phyloP scores from a whole-genome alignment of 768 basidiomycete genomes.

The Suillus paluster region DNA sequence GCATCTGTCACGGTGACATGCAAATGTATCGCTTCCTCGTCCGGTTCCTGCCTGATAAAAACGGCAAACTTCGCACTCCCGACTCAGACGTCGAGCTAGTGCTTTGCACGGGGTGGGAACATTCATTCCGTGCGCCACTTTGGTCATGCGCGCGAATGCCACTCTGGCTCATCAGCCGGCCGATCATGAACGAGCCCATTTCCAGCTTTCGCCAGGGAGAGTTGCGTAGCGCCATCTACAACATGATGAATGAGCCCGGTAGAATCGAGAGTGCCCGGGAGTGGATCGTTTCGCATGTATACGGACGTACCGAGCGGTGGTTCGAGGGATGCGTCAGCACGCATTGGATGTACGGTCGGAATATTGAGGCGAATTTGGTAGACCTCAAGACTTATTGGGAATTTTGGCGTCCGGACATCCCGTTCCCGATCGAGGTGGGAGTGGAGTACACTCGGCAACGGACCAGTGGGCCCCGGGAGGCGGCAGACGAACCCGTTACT shows the following conservation, averaged over 20 bases:
- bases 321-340: conserved; percentile 32
- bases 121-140: conserved; percentile 33
- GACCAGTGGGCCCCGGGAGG: neutral
- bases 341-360: conserved; percentile 31
- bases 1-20: conserved; percentile 35
- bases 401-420: conserved; percentile 25
- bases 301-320: conserved; percentile 35
- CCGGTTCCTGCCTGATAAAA: conserved; percentile 17
- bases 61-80: conserved; percentile 14
- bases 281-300: conserved; percentile 35
- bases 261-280: conserved; percentile 18
- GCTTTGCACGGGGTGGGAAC: conserved; percentile 35
- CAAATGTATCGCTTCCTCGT: conserved; percentile 36
- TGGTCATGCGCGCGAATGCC: conserved; percentile 39
- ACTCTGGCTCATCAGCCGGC: conserved; percentile 26
- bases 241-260: conserved; percentile 22
- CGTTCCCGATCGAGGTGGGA: conserved; percentile 23
- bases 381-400: conserved; percentile 30
- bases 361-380: conserved; percentile 26
- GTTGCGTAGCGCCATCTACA: conserved; percentile 25
- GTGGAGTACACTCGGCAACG: conserved; percentile 3
- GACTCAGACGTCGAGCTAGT: conserved; percentile 20
- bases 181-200: conserved; percentile 24
- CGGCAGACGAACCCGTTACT: conserved; percentile 1
- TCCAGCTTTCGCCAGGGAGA: conserved; percentile 27